These are phyloP conservation scores for Xylaria sp. DNA, from an alignment of 495 filamentous ascomycete species.

Conservation along the genomic window DNA sequence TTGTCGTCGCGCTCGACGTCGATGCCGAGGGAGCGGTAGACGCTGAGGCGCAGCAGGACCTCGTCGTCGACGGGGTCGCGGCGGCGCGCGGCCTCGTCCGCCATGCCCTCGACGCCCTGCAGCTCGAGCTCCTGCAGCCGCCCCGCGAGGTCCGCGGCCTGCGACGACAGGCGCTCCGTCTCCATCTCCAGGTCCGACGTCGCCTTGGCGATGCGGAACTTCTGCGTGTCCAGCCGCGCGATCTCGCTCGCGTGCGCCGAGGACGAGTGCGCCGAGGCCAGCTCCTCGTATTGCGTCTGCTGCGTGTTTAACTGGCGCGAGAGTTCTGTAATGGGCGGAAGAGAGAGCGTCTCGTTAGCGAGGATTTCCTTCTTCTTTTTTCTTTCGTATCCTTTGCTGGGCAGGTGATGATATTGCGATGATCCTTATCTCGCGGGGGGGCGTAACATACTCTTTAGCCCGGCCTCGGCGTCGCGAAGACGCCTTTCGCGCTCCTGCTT, in stretches of 20 bases:
- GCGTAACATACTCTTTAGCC: slow-evolving; percentile 63
- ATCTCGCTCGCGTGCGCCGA: slow-evolving; percentile 81
- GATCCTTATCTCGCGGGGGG: neutral
- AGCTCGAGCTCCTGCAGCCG: slow-evolving; percentile 81
- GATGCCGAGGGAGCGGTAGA: slow-evolving; percentile 89
- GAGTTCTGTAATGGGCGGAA: slow-evolving; percentile 66
- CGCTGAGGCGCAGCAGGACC: slow-evolving; percentile 77
- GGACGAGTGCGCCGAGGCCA: slow-evolving; percentile 71
- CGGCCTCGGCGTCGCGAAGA: slow-evolving; percentile 71
- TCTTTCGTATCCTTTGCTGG: neutral
- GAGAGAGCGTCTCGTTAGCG: slow-evolving; percentile 7
- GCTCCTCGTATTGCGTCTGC: slow-evolving; percentile 72
- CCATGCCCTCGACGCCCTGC: slow-evolving; percentile 74
- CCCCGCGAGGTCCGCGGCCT: slow-evolving; percentile 77
- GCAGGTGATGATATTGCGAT: neutral
- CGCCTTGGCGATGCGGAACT: slow-evolving; percentile 91
- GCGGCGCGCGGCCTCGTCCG: slow-evolving; percentile 36
- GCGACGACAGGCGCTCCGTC: slow-evolving; percentile 82
- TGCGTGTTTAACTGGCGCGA: slow-evolving; percentile 74
- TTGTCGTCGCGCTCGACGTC: slow-evolving; percentile 81
- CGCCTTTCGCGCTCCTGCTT: slow-evolving; percentile 78
- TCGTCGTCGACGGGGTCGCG: slow-evolving; percentile 56
- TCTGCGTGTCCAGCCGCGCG: slow-evolving; percentile 85
- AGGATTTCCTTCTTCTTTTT: neutral
- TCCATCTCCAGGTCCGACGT: slow-evolving; percentile 90